Base-by-base conservation (phyloP, 2,329 filamentous ascomycete genomes). In the Arthrinium phaeospermum region DNA sequence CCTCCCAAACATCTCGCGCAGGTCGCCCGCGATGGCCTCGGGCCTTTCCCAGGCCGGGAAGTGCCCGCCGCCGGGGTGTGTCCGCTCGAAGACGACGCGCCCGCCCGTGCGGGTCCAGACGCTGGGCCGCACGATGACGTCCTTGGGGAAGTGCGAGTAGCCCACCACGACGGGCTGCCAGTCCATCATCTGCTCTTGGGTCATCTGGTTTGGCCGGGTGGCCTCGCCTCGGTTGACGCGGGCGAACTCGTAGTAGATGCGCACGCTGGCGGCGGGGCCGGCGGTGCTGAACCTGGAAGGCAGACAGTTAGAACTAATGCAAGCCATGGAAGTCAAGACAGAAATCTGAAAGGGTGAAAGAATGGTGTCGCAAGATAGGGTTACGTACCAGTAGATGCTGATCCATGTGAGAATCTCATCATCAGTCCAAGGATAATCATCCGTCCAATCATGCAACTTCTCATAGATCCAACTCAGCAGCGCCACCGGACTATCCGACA, bases 381-480 rank as follows among this genome's bases (percentile, higher is more conserved):
- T 13, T 22, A 61, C 53, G 1, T 64, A 41, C 77, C 87, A 90
- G 80, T 95, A 95, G 27, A 95, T 87, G 70, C 86, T 89, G 0
- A 95, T 82, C 93, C 93, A 96, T 0, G 91, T 93, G 34, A 94
- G 81, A 8, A 95, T 87, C 82, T 95, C 93, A 70, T 94, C 92
- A 72, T 94, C 91, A 0, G 89, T 92, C 93, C 92, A 95, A 0
- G 87, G 83, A 78, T 95, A 94, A 0, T 75, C 77, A 76, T 95
- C 93, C 0, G 91, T 92, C 93, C 93, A 96, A 75, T 92, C 90
- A 72, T 91, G 88, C 30, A 96, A 82, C 79, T 96, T 96, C 81
- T 96, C 94, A 75, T 93, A 93, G 45, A 96, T 90, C 94, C 94
- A 96, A 0, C 92, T 89, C 0, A 96, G 84, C 5, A 95, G 82